Percentiles rank a stretch among this genome's conserved stretches.
Evolutionary conservation across 208 protist genomes (phyloP).

Genomic region (Porcisia deanei): DNA sequence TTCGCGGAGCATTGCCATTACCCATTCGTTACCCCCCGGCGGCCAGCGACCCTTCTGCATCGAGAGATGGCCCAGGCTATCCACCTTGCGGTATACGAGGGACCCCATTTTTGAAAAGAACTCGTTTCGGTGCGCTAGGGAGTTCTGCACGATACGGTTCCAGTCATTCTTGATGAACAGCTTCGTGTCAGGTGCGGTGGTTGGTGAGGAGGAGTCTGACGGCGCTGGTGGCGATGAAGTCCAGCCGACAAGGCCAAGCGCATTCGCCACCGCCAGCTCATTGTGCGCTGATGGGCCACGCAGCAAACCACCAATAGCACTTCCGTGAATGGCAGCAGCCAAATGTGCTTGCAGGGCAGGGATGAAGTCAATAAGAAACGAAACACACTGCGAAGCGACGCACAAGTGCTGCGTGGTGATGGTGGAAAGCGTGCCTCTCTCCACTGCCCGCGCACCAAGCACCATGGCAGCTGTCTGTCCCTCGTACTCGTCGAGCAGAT

Average conservation of each 20-base stretch:
- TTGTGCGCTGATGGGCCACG: not conserved
- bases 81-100: conserved; percentile 74
- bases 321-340: conserved; percentile 5
- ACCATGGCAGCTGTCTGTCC: conserved; percentile 67
- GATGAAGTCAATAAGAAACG: conserved; percentile 71
- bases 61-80: conserved; percentile 43
- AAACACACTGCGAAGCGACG: conserved; percentile 84
- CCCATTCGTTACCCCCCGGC: conserved; percentile 73
- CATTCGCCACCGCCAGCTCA: conserved; percentile 24
- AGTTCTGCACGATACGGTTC: conserved; percentile 51
- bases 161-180: conserved; percentile 69
- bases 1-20: conserved; percentile 89
- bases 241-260: conserved; percentile 20
- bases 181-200: not conserved
- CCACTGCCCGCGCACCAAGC: conserved; percentile 79
- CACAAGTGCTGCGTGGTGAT: conserved; percentile 86
- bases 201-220: not conserved
- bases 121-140: conserved; percentile 59
- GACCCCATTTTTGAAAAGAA: conserved; percentile 70
- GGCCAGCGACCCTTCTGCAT: conserved; percentile 50
- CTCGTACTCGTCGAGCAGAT: conserved; percentile 85
- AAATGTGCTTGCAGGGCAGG: conserved; percentile 52
- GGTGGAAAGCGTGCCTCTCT: conserved; percentile 68
- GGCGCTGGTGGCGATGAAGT: not conserved
- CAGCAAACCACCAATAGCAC: not conserved